Evolutionary conservation across 768 basidiomycete genomes (phyloP), one percentile per base, ranked within the genome.

Genomic region (Boletus fagicola): DNA sequence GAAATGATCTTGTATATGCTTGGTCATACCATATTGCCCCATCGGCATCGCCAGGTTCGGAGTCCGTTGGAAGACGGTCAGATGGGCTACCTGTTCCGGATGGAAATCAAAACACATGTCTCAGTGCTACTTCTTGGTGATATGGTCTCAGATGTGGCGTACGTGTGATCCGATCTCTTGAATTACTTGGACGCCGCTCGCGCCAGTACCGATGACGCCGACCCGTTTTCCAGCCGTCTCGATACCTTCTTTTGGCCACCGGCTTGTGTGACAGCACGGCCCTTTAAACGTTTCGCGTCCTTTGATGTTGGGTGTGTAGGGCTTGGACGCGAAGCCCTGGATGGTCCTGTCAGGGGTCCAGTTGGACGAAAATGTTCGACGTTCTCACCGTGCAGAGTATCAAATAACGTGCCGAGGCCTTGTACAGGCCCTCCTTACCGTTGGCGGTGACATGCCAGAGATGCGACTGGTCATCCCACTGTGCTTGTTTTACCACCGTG

Each of bases 31-130:
- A 13, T 49, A 51, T 42, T 59, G 62, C 1, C 22, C 10, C 57
- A 56, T 63, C 7, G 62, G 62, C 3, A 63, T 3, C 9, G 62
- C 51, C n/a, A 54, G 4, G 30, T 64, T 63, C 7, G 62, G 58
- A 0, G 62, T 63, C 9, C 58, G 62, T 33, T 64, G 58, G 31
- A 63, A 64, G 3, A 63, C 54, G 22, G 58, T 64, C 40, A 60
- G 15, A 24, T 64, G 55, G 0, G 30, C 45, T 6, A 64, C 57
- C 62, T 63, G 16, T 15, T 28, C 4, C 30, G 24, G 4, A 5
- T 8, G n/a, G 11, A 28, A 4, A 16, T 4, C 10, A 36, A 18
- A 6, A 13, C 2, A 12, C 26, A 1, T 12, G 1, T 24, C 12
- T 58, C 44, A n/a, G 33, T 16, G 0, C 5, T 15, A 8, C 3